A percentile compares a stretch with the other conserved stretches of the same genome.
Conservation (phyloP, 331 rosid species). For the Quercus lobata region DNA sequence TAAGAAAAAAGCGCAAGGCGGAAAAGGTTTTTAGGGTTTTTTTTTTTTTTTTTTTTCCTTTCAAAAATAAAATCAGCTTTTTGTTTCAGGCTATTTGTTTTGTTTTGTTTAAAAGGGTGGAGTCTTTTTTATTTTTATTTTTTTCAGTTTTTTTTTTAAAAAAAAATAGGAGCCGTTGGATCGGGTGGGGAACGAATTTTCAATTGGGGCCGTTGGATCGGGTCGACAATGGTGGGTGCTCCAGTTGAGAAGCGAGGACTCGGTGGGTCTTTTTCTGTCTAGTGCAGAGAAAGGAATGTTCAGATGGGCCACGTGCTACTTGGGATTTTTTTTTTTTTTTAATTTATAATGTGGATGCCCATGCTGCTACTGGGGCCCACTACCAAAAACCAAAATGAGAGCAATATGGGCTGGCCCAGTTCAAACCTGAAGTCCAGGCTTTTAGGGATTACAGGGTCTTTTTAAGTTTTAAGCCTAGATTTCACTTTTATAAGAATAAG, state of each 20-base stretch:
- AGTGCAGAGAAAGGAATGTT: too few species aligned
- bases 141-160: not conserved
- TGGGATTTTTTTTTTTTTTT: not conserved
- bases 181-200: conserved; percentile 37
- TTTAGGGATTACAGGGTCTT: too few species aligned
- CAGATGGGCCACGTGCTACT: conserved; percentile 31
- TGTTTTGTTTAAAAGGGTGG: not conserved
- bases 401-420: not conserved
- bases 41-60: not conserved
- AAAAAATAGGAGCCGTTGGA: conserved; percentile 28
- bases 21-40: not conserved
- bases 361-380: not conserved
- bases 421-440: too few species aligned
- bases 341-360: conserved; percentile 1
- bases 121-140: not conserved
- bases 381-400: not conserved
- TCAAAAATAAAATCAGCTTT: not conserved
- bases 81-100: not conserved
- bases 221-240: not conserved
- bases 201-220: conserved; percentile 41
- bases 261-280: too few species aligned
- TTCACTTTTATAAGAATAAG: too few species aligned
- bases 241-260: conserved; percentile 13
- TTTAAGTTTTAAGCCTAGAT: too few species aligned
- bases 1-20: not conserved